These are phyloP conservation scores for Xylariaceae sp. DNA, from an alignment of 2,329 filamentous ascomycete species.

Conservation along the genomic window DNA sequence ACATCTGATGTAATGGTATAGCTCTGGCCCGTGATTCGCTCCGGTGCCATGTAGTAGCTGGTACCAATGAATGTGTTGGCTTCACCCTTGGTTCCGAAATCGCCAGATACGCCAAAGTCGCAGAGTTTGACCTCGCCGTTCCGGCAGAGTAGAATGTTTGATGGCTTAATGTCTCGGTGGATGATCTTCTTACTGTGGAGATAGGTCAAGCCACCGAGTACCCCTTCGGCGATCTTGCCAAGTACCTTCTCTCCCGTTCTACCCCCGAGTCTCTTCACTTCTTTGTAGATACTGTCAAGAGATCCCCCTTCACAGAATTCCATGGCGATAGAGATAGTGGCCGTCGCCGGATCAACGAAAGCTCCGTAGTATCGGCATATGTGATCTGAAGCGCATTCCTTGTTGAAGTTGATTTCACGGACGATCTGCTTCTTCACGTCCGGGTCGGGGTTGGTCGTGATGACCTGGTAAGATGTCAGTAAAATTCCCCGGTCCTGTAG, in stretches of 20 bases:
- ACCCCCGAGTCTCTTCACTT: constrained; percentile 92
- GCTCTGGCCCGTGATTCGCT: constrained; percentile 93
- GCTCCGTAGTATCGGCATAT: constrained; percentile 98
- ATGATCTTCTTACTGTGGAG: constrained; percentile 95
- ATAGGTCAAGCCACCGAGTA: constrained; percentile 90
- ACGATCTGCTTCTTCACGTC: constrained; percentile 99
- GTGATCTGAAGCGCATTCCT: constrained; percentile 90
- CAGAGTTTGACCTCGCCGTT: constrained; percentile 95
- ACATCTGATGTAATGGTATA: constrained; percentile 99
- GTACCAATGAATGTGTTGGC: constrained; percentile 99
- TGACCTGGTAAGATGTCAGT: constrained; percentile 60
- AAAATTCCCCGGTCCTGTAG: too few relatives aligned
- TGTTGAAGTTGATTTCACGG: constrained; percentile 95
- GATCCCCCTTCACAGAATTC: constrained; percentile 98
- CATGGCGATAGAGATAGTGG: constrained; percentile 98
- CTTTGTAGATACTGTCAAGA: constrained; percentile 93
- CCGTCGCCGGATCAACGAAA: constrained; percentile 92
- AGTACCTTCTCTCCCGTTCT: constrained; percentile 95
- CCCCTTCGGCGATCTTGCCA: constrained; percentile 93
- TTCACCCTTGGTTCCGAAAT: constrained; percentile 97
- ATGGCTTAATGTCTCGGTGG: constrained; percentile 97
- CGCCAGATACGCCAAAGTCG: constrained; percentile 95
- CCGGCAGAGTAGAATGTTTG: constrained; percentile 90
- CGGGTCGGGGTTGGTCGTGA: constrained; percentile 95
- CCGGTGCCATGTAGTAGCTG: constrained; percentile 98